These are phyloP conservation scores for Pseudocercospora fijiensis DNA, from an alignment of 2,329 filamentous ascomycete species.

Conservation along the genomic window DNA sequence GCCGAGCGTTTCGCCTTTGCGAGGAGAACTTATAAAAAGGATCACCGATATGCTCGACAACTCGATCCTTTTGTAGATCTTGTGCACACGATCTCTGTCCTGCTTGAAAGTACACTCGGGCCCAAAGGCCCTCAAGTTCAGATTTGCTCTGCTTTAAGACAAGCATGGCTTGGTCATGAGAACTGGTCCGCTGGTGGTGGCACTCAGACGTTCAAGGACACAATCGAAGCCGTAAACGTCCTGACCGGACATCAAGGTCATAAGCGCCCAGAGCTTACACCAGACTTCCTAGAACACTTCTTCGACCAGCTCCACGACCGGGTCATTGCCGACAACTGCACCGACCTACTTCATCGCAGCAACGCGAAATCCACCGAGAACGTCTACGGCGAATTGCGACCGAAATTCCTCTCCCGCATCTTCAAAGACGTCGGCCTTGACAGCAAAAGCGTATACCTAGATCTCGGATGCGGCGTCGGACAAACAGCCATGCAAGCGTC, in stretches of 20 bases:
- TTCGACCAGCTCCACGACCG: constrained; percentile 80
- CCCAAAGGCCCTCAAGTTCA: background rate
- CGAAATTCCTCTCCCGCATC: constrained; percentile 77
- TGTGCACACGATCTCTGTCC: constrained; percentile 10
- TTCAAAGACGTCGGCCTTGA: constrained; percentile 73
- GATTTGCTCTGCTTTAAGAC: background rate
- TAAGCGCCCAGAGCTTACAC: constrained; percentile 31
- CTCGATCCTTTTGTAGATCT: constrained; percentile 12
- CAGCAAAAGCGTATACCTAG: constrained; percentile 80
- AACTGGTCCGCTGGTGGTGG: background rate
- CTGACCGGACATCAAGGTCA: background rate
- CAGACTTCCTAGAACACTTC: constrained; percentile 65
- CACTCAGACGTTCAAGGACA: background rate
- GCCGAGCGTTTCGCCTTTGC: constrained; percentile 12
- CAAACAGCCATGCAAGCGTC: constrained; percentile 91
- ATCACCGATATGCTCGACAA: constrained; percentile 12
- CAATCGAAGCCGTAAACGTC: background rate
- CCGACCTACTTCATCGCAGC: constrained; percentile 72
- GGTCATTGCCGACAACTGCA: constrained; percentile 74
- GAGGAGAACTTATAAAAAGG: constrained; percentile 8
- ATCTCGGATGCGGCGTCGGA: constrained; percentile 91
- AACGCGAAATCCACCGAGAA: constrained; percentile 87
- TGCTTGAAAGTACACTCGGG: background rate
- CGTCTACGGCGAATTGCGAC: constrained; percentile 85
- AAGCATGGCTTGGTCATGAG: background rate